Percentiles rank a stretch among this genome's conserved stretches.
Conservation (phyloP, 306 rosid genomes). For the Quercus suber region DNA sequence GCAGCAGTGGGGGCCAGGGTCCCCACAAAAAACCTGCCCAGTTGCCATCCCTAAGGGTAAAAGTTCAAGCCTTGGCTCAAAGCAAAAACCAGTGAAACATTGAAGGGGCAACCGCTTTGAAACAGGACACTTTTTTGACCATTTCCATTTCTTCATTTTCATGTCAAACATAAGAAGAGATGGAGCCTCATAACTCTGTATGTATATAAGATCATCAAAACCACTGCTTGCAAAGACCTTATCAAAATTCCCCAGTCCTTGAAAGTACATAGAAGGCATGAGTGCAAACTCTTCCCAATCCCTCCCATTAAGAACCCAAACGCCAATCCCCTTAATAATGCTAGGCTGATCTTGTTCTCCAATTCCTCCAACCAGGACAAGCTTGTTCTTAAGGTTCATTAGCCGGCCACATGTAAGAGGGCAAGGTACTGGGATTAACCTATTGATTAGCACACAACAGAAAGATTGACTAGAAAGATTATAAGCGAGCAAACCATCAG, state of each 20-base stretch:
- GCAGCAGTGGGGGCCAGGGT: too few relatives aligned
- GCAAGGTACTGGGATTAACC: not conserved
- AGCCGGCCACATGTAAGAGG: not conserved
- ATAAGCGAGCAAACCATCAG: not conserved
- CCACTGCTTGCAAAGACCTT: not conserved
- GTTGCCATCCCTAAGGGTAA: not conserved
- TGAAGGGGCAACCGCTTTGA: not conserved
- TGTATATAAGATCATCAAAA: not conserved
- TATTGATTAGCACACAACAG: not conserved
- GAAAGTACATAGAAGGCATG: not conserved
- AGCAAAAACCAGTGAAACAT: not conserved
- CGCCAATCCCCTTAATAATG: not conserved
- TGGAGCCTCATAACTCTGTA: not conserved
- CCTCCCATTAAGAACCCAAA: not conserved
- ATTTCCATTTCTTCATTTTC: not conserved
- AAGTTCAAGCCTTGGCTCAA: not conserved
- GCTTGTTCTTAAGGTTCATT: not conserved
- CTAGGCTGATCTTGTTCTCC: not conserved
- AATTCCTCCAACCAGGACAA: not conserved
- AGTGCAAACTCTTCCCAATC: not conserved
- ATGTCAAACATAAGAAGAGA: not conserved
- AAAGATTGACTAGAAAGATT: not conserved
- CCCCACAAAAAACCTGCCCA: too few relatives aligned
- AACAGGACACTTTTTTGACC: not conserved
- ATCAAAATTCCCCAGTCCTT: not conserved